These are phyloP conservation scores for Nicotiana obtusifolia DNA, from an alignment of 257 asterid species.

Conservation along the genomic window DNA sequence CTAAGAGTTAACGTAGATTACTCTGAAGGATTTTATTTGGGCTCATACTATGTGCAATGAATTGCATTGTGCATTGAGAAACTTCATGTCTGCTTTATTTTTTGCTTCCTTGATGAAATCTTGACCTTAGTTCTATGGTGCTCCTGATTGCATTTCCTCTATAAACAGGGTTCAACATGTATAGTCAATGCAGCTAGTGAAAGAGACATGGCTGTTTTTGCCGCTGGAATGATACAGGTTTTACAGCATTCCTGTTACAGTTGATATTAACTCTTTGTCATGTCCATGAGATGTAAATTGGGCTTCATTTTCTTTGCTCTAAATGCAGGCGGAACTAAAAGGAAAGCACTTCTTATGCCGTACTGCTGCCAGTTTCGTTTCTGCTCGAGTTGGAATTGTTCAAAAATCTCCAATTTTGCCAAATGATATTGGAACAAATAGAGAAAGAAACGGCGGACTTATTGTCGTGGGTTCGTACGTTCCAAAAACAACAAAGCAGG, in stretches of 20 bases:
- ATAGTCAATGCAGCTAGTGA: constrained; percentile 96
- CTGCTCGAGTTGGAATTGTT: constrained; percentile 83
- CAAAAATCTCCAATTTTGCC: constrained; percentile 76
- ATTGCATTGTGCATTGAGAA: neutral
- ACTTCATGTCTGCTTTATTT: neutral
- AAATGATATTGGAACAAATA: constrained; percentile 47
- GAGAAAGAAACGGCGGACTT: constrained; percentile 69
- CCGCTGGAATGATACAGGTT: constrained; percentile 97
- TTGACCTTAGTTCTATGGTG: neutral
- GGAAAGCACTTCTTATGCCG: constrained; percentile 94
- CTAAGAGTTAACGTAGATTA: too few species aligned
- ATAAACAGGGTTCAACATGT: constrained; percentile 83
- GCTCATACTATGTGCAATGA: too few species aligned
- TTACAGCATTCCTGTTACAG: neutral
- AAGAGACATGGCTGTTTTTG: constrained; percentile 92
- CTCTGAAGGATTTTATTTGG: too few species aligned
- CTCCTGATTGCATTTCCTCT: neutral
- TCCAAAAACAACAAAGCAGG: constrained; percentile 98
- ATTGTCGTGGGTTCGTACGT: constrained; percentile 93
- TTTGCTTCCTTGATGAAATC: neutral
- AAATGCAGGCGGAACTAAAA: constrained; percentile 76
- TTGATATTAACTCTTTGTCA: constrained; percentile 12
- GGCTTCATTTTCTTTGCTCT: constrained; percentile 20
- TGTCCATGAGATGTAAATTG: constrained; percentile 16
- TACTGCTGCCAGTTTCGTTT: constrained; percentile 97